Base-by-base conservation (phyloP, 352 stramenopile species). In the Pythium pectinolyticum region DNA sequence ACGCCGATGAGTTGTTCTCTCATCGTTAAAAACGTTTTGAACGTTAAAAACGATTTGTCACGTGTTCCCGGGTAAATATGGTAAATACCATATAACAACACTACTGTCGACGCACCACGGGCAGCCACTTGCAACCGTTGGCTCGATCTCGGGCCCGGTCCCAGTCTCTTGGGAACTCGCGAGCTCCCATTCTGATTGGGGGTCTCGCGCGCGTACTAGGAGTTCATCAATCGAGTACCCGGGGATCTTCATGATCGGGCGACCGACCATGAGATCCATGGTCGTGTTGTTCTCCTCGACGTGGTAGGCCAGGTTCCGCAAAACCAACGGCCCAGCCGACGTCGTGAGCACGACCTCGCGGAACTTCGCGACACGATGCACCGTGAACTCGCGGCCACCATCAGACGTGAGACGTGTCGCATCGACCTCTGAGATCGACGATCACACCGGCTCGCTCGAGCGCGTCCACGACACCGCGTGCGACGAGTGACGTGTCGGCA, bases 161-260 rank as follows among this genome's bases (percentile, higher is more conserved):
- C 45, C 45, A 51, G 4, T 7, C 25, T 51, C 8, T 6, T 34
- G 6, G 8, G 25, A 3, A 34, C 45, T 5, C 5, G 17, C 22
- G 45, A 51, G 45, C 45, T 51, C 22, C 45, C 45, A 51, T 51
- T 51, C 25, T 51, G 45, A 25, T 22, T 30, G 22, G 12, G 32
- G 6, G 30, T 47, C 39, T 22, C 45, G 45, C 5, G 10, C 25
- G 5, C 45, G 22, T 20, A 51, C 45, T 2, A 67, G 28, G 35
- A 68, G 34, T 24, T 47, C 34, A n/a, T 68, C 46, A 5, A 53
- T 62, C 0, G 46, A 59, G 25, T 63, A 68, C 0, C 61, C 61
- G 0, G 62, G 53, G 20, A 58, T 31, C 39, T 45, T 43, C 52
- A 68, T 68, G 32, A 68, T 55, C 7, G 61, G 61, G 0, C 61